Base-by-base conservation (phyloP, 257 asterid genomes). In the Gentiana straminea region DNA sequence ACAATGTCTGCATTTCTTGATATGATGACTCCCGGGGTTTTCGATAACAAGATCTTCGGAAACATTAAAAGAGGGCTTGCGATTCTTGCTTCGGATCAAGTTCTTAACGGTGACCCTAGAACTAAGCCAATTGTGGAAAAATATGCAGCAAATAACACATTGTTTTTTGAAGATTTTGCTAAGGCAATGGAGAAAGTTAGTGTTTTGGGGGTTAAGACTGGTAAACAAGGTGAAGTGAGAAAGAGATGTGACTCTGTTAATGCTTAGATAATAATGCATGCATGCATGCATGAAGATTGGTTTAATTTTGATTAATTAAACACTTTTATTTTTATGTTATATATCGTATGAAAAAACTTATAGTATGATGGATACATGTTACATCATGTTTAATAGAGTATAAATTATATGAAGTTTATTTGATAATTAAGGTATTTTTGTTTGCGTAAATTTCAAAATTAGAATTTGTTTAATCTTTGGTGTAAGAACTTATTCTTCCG, bases 151-250 rank as follows among this genome's bases (percentile, higher is more conserved):
- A 60, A 69, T 24, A 44, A 39, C 44, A 35, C 55, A 3, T 9
- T 44, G 0, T 73, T 73, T 62, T 65, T 60, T 52, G 24, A 13
- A 32, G 68, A 65, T 69, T 73, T 73, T 51, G 54, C 75, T n/a
- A 54, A 7, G 48, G 75, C 73, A 4, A 73, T 73, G 64, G 75
- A 65, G 34, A 65, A 69, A 24, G 53, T 69, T 37, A 63, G 75
- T 11, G 57, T 65, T 44, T 43, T 24, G 39, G 54, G 59, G 4
- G 52, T 69, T 39, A 73, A 73, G 51, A 38, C 43, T 35, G 75
- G 62, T 0, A 8, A 33, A 3, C 32, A 66, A 12, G 79, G 79
- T 35, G 79, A 73, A 58, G 55, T 69, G 24, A 73, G 79, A 67
- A 60, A 53, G 35, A 69, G 75, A 45, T 73, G 79, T 13, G 79